Base-by-base conservation (phyloP, 768 basidiomycete genomes). In the Pleurotus platypus region DNA sequence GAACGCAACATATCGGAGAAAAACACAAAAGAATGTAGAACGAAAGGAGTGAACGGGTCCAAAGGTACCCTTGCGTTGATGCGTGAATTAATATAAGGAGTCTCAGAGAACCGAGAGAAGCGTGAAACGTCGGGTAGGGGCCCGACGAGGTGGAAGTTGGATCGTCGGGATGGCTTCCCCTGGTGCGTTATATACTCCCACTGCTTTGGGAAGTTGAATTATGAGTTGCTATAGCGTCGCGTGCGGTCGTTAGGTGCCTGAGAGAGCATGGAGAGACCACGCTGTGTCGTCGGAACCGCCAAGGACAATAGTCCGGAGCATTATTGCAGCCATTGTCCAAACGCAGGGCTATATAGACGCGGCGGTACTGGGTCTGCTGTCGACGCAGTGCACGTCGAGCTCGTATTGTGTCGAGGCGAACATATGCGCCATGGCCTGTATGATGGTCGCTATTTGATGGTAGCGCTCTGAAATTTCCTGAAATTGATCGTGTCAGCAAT, bases 1-100 rank as follows among this genome's bases (percentile, higher is more conserved):
- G 64, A 58, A 18, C 27, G 9, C 61, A 63, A 53, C 55, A 77
- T 40, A 47, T 56, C 48, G 22, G 43, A 61, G 45, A 57, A 63
- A 50, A 59, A 62, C 58, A 48, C n/a, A 48, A 64, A 59, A 49
- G 59, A 54, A 43, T 47, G 57, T 63, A 37, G 59, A 57, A 62
- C 57, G 51, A 38, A 63, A 69, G 58, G 63, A 68, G 64, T 58
- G 64, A 59, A 58, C 46, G 59, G 62, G 64, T 55, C 39, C 60
- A 64, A 60, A 64, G 57, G 61, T 63, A 64, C 54, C 50, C 47
- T 57, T 58, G 51, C 38, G 42, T 24, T 42, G 38, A 46, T 30
- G 43, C 38, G 43, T n/a, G 24, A 35, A 18, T 22, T 54, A 38
- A 51, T 39, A 49, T 30, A 20, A 47, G 60, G 59, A 63, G 30